Percentiles rank a stretch among this genome's conserved stretches.
Conservation (phyloP, 345 rosid species). For the Eucalyptus viminalis region DNA sequence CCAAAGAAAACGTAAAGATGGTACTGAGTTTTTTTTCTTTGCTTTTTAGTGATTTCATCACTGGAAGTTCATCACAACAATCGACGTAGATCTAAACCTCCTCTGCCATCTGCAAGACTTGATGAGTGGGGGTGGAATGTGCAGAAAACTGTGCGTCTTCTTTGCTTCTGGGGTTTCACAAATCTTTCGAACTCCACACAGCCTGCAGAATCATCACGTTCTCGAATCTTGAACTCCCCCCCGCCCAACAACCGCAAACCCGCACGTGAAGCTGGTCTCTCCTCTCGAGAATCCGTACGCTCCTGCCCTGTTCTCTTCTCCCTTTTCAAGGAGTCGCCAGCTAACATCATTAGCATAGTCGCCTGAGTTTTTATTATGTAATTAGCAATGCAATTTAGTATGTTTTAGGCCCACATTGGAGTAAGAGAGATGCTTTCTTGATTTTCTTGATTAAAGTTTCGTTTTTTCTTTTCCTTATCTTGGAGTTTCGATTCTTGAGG, state of each 20-base stretch:
- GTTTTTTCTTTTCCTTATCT: neutral
- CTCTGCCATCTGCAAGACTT: neutral
- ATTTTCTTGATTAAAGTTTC: neutral
- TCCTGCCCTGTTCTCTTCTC: neutral
- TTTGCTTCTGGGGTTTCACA: neutral
- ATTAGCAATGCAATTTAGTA: neutral
- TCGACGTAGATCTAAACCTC: neutral
- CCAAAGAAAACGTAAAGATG: neutral
- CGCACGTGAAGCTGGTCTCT: neutral
- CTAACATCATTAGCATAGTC: neutral
- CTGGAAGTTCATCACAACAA: neutral
- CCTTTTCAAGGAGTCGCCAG: neutral
- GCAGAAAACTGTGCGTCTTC: neutral
- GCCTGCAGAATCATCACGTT: neutral
- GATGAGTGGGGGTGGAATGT: neutral
- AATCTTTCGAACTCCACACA: neutral
- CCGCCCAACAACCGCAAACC: neutral
- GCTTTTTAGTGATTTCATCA: neutral
- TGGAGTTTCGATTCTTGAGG: neutral
- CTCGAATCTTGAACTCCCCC: neutral
- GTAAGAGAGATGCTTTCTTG: neutral
- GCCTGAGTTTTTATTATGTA: neutral
- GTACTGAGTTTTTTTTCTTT: neutral
- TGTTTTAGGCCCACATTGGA: neutral
- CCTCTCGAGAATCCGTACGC: neutral